Evolutionary conservation across 1,284 basidiomycete genomes (phyloP).

Genomic region (Cryptococcus maquisensis): DNA sequence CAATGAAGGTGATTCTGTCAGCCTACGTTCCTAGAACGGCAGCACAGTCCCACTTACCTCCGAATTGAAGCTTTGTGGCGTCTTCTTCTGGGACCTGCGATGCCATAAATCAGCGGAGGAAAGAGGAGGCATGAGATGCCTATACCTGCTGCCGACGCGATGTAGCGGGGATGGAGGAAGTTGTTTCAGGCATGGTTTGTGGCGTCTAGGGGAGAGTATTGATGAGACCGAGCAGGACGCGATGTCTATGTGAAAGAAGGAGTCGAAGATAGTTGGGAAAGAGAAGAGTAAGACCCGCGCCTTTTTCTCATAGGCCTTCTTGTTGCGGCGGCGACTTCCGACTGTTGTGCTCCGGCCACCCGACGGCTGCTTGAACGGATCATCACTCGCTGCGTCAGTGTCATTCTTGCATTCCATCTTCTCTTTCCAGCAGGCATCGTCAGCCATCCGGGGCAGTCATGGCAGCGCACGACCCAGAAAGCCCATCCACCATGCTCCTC

Average conservation of each 20-base stretch:
- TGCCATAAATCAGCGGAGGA: not conserved
- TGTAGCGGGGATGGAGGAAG: not conserved
- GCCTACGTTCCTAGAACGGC: not conserved
- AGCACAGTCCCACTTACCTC: constrained; percentile 23
- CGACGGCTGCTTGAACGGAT: no score
- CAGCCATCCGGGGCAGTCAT: not conserved
- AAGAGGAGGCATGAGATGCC: constrained; percentile 40
- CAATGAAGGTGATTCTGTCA: not conserved
- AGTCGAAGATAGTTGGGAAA: not conserved
- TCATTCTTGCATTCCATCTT: not conserved
- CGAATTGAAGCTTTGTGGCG: constrained; percentile 46
- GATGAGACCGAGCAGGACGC: no score
- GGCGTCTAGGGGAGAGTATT: no score
- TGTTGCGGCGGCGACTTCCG: not conserved
- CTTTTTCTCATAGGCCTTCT: not conserved
- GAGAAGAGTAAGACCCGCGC: not conserved
- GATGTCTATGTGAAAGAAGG: not conserved
- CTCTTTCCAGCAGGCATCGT: not conserved
- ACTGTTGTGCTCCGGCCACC: no score
- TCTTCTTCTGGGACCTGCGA: constrained; percentile 39
- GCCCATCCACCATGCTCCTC: constrained; percentile 38
- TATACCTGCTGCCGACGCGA: not conserved
- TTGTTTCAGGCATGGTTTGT: no score
- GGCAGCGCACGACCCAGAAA: constrained; percentile 25
- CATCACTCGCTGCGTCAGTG: no score